phyloP scores from a whole-genome alignment of 108 stramenopile species.

The Cylindrotheca closterium region DNA sequence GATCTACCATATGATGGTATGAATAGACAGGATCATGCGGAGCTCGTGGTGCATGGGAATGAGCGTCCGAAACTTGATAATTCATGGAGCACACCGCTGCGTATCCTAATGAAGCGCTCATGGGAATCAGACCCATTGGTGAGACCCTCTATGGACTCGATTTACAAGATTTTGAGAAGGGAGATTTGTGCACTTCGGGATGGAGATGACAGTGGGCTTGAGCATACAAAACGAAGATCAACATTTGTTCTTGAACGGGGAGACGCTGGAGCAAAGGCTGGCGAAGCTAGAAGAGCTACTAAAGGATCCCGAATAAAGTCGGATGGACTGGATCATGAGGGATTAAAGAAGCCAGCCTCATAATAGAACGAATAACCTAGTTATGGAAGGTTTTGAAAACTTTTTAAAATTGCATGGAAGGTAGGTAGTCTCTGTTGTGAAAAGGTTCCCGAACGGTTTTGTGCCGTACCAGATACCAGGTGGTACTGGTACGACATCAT shows the following conservation, averaged over 20 bases:
- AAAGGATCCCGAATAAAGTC: background rate
- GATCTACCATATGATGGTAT: constrained; percentile 65
- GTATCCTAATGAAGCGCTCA: constrained; percentile 59
- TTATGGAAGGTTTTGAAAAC: too few species aligned
- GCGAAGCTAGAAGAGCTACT: constrained; percentile 3
- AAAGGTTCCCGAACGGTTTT: too few species aligned
- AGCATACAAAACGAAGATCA: constrained; percentile 45
- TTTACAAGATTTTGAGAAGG: constrained; percentile 52
- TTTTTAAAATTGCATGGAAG: too few species aligned
- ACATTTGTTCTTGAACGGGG: constrained; percentile 51
- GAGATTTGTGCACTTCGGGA: constrained; percentile 54
- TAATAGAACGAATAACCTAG: too few species aligned
- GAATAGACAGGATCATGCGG: constrained; percentile 48
- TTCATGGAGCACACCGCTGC: constrained; percentile 59
- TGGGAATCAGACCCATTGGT: constrained; percentile 72
- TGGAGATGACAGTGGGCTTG: constrained; percentile 55
- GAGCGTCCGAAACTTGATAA: constrained; percentile 56
- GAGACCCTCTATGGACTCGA: constrained; percentile 62
- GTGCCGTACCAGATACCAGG: too few species aligned
- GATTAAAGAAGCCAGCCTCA: background rate
- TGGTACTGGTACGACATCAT: too few species aligned
- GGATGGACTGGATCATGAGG: constrained; percentile 17
- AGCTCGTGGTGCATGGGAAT: constrained; percentile 48
- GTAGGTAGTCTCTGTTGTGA: too few species aligned
- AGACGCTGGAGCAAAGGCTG: constrained; percentile 19